phyloP scores from a whole-genome alignment of 768 basidiomycete species.

The Crepidotus variabilis region DNA sequence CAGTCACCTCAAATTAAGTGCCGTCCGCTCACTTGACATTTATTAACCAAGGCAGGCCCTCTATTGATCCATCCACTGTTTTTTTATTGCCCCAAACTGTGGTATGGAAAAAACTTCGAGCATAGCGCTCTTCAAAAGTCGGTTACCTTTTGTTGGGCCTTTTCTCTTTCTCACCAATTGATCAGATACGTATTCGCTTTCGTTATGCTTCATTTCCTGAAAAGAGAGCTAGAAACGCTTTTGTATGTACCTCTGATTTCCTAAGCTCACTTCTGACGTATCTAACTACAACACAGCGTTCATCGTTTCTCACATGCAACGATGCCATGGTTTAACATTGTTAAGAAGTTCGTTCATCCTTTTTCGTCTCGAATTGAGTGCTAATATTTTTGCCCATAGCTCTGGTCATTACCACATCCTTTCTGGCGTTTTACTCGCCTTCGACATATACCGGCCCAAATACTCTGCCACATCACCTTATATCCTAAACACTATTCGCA shows the following conservation, averaged over 20 bases:
- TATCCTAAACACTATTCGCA: constrained; percentile 57
- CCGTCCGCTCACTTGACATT: constrained; percentile 4
- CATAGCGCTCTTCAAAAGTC: constrained; percentile 80
- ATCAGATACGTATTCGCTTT: constrained; percentile 65
- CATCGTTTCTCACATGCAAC: constrained; percentile 96
- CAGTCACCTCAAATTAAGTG: neutral
- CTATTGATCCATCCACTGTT: constrained; percentile 85
- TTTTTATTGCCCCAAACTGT: constrained; percentile 63
- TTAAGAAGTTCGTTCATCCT: constrained; percentile 71
- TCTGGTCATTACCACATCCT: constrained; percentile 88
- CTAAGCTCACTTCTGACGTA: too few relatives aligned
- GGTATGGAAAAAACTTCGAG: constrained; percentile 68
- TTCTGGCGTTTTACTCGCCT: constrained; percentile 70
- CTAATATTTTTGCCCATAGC: constrained; percentile 35
- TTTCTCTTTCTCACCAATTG: too few relatives aligned
- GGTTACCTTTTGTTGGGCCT: constrained; percentile 19
- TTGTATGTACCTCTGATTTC: constrained; percentile 50
- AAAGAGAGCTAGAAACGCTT: constrained; percentile 89
- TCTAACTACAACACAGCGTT: constrained; percentile 60
- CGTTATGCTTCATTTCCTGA: constrained; percentile 83
- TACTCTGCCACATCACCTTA: constrained; percentile 66
- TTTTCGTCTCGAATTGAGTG: neutral
- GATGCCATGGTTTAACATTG: constrained; percentile 82
- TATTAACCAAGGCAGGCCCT: constrained; percentile 64
- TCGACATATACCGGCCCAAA: constrained; percentile 77